phyloP scores from a whole-genome alignment of 2,329 filamentous ascomycete species.

The Aspergillus brasiliensis region DNA sequence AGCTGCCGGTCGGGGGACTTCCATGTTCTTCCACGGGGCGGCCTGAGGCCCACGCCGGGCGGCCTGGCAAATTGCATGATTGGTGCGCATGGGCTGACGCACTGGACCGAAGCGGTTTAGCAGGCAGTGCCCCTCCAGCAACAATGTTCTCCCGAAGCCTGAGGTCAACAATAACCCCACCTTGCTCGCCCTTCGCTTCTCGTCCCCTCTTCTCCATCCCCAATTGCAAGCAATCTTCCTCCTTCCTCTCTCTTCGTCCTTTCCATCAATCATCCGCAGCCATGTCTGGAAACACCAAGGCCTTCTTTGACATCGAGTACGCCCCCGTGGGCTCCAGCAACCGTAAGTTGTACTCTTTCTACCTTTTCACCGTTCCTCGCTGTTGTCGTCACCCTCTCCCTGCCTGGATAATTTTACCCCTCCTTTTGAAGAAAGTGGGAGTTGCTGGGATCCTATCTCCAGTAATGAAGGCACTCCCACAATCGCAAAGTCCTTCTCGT shows the following conservation, averaged over 20 bases:
- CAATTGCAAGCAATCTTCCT: conserved; percentile 31
- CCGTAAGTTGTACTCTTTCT: conserved; percentile 29
- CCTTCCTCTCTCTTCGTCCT: conserved; percentile 47
- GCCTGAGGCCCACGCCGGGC: conserved; percentile 14
- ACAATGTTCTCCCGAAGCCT: conserved; percentile 47
- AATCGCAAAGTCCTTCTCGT: neutral
- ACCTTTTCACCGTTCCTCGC: conserved; percentile 16
- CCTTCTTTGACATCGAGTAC: conserved; percentile 74
- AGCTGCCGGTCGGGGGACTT: neutral
- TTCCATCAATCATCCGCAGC: conserved; percentile 68
- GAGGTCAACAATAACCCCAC: conserved; percentile 47
- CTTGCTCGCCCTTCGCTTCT: conserved; percentile 43
- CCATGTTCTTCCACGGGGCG: conserved; percentile 6
- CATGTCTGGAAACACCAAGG: conserved; percentile 68
- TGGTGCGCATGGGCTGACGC: conserved; percentile 20
- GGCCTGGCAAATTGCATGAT: conserved; percentile 15
- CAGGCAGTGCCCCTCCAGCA: conserved; percentile 37
- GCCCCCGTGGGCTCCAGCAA: conserved; percentile 42
- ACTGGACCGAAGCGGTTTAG: conserved; percentile 22
- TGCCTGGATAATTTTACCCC: conserved; percentile 4
- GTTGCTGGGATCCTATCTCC: neutral
- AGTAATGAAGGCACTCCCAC: neutral
- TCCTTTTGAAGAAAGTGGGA: neutral
- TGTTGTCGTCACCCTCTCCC: neutral
- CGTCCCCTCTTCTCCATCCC: conserved; percentile 37